Evolutionary conservation across 176 grass and related monocot species (phyloP), one percentile per base, ranked within the genome.

Genomic region (Lolium multiflorum): DNA sequence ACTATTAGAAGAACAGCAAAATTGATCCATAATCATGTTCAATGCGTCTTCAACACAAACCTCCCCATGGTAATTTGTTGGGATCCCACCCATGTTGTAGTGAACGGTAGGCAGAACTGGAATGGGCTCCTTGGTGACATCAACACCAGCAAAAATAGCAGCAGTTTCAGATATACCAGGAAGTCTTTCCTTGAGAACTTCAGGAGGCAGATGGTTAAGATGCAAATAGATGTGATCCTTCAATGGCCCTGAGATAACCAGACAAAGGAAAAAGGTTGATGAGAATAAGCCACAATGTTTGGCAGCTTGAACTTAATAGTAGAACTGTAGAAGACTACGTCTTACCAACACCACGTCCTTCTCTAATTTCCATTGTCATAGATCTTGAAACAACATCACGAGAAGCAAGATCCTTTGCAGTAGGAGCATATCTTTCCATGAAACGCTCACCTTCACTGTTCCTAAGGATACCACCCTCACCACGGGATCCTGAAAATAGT

Each of bases 21-120:
- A 44, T 5, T 51, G 21, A 37, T 65, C 24, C 49, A 74, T n/a
- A 82, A 73, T 85, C 39, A 82, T 80, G 65, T 70, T 73, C 21
- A 73, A 9, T 68, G 71, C 77, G 57, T 76, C 20, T 1, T 18
- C 48, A 54, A 76, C 24, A 50, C 73, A 76, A 31, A 98, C 95
- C 95, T 98, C 93, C 38, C 95, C 95, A 70, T 95, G 88, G 79
- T 95, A 95, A 87, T 98, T 98, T 87, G 96, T 98, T 68, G 96
- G 96, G 85, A 98, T 94, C 31, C 96, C 96, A 71, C 96, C 96
- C 96, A 98, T 98, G 80, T 98, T 98, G 79, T 98, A 98, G 67
- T 98, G 96, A 59, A 95, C 96, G 48, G 96, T 98, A 49, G 96
- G 96, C 69, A 98, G 88, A 92, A 98, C 96, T 44, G 96, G 96